Conservation (phyloP, 371 early-diverging fungal genomes). For the Choanephora cucurbitarum region DNA sequence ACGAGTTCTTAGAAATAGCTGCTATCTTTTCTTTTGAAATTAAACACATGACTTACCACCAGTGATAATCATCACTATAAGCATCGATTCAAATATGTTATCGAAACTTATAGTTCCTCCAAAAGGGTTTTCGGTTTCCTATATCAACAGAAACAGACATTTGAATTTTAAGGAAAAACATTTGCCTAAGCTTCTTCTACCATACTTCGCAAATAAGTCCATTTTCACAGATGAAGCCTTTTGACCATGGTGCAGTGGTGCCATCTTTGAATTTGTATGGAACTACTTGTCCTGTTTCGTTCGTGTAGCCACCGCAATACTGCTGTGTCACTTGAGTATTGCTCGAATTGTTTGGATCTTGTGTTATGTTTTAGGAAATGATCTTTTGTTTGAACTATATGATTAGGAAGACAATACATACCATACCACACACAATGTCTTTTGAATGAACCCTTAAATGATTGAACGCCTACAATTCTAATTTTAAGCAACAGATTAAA, state of each 20-base stretch:
- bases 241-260: conserved; percentile 35
- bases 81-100: conserved; percentile 59
- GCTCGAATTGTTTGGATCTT: conserved; percentile 39
- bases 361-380: not conserved
- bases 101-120: conserved; percentile 63
- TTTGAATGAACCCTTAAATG: conserved; percentile 66
- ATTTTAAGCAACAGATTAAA: not conserved
- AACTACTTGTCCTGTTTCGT: conserved; percentile 16
- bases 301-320: conserved; percentile 54
- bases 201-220: conserved; percentile 56
- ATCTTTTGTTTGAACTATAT: not conserved
- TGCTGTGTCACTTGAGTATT: conserved; percentile 36
- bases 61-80: conserved; percentile 57
- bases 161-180: not conserved
- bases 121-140: conserved; percentile 55
- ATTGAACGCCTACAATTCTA: conserved; percentile 66
- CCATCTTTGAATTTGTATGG: conserved; percentile 34
- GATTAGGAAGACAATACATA: conserved; percentile 9
- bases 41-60: conserved; percentile 33
- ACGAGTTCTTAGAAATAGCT: not conserved
- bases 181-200: not conserved
- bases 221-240: conserved; percentile 61
- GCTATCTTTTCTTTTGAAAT: not conserved
- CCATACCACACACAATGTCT: conserved; percentile 63
- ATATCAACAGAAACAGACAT: not conserved